These are phyloP conservation scores for Pythium sp. DNA, from an alignment of 352 stramenopile species.

Conservation along the genomic window DNA sequence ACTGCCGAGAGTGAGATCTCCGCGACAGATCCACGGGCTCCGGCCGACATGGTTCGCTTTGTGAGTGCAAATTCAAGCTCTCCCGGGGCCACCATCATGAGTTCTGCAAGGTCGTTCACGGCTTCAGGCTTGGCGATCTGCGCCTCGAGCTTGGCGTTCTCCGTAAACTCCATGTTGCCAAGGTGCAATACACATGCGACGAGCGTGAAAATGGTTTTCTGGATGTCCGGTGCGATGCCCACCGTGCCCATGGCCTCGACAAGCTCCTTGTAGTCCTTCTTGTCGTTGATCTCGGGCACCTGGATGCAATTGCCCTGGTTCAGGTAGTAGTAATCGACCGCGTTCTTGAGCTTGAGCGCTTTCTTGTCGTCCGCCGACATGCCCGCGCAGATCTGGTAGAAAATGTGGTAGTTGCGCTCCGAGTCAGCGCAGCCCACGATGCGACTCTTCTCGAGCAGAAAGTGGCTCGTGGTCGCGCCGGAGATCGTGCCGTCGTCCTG, in stretches of 20 bases:
- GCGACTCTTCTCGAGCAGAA: conserved; percentile 97
- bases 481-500: conserved; percentile 88
- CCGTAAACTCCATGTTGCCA: conserved; percentile 93
- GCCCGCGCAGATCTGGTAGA: conserved; percentile 96
- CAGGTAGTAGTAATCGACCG: conserved; percentile 90
- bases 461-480: conserved; percentile 94
- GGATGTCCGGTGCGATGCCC: conserved; percentile 84
- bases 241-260: conserved; percentile 92
- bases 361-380: conserved; percentile 65
- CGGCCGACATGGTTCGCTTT: conserved; percentile 86
- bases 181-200: conserved; percentile 97
- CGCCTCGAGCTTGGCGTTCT: conserved; percentile 85
- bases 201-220: conserved; percentile 94
- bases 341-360: conserved; percentile 80
- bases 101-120: conserved; percentile 68
- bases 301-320: conserved; percentile 93
- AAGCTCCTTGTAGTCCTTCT: conserved; percentile 93
- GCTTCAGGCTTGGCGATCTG: conserved; percentile 62
- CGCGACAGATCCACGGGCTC: conserved; percentile 78
- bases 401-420: conserved; percentile 99
- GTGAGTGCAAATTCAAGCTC: conserved; percentile 89
- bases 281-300: conserved; percentile 93
- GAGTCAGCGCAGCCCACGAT: conserved; percentile 91
- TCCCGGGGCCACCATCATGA: conserved; percentile 82
- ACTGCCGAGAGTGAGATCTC: conserved; percentile 82